Conservation (phyloP, 1,139 yeast species). For the Suhomyces guaymorum region DNA sequence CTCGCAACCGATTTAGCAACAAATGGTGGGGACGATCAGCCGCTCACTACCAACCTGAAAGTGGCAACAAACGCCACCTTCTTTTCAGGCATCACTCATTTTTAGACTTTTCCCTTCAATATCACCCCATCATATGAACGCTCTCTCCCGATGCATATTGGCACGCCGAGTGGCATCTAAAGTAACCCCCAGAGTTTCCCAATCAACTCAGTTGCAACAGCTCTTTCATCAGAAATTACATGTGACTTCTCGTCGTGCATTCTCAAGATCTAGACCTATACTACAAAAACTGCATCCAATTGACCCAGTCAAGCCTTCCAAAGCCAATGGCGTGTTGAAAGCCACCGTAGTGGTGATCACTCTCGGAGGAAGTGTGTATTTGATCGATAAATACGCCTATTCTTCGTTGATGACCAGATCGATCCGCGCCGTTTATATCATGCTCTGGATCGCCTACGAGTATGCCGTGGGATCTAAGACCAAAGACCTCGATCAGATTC, state of each 20-base stretch:
- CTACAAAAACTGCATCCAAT: no score
- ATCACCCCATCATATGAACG: no score
- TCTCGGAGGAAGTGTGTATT: conserved; percentile 22
- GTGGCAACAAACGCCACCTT: no score
- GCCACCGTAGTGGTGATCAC: conserved; percentile 1
- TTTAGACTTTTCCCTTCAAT: no score
- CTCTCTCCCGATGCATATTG: no score
- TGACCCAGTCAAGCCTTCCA: no score
- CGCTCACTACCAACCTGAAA: no score
- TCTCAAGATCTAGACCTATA: conserved; percentile 1
- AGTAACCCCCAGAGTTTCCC: conserved; percentile 1
- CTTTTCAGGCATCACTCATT: no score
- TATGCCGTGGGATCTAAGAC: conserved; percentile 52
- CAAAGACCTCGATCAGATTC: conserved; percentile 51
- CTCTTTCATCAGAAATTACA: not conserved
- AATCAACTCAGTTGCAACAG: not conserved
- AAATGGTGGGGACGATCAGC: no score
- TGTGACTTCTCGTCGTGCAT: not conserved
- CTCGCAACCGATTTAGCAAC: no score
- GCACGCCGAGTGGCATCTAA: no score
- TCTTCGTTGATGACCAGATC: conserved; percentile 57
- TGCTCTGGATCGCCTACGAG: conserved; percentile 57
- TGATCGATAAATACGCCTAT: conserved; percentile 43
- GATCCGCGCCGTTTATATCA: conserved; percentile 47
- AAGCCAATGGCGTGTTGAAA: no score